Evolutionary conservation across 2,329 filamentous ascomycete species (phyloP), one percentile per base, ranked within the genome.

Genomic region (Diaporthe citri): DNA sequence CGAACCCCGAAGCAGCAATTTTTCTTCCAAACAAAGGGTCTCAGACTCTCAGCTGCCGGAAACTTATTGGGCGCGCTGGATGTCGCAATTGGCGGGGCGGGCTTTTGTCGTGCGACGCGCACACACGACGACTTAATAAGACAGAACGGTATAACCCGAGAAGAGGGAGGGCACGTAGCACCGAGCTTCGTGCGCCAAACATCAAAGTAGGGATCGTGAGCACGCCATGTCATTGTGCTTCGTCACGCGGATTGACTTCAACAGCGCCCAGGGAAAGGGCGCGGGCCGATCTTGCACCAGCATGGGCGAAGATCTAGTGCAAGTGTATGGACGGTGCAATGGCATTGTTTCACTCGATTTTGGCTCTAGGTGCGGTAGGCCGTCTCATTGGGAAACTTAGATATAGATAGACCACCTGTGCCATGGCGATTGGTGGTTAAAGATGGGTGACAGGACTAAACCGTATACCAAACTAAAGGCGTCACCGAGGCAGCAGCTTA

Each of bases 71-170:
- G 62, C 48, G 12, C 34, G 9, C 28, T 25, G 22, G 46, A 20
- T 20, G 34, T 55, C 46, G 46, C 64, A 39, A 69, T 52, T 28
- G 48, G n/a, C 48, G n/a, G 46, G 31, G 34, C 64, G 39, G 41
- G 17, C 20, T 46, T 15, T 55, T n/a, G 28, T 67, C 46, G 64
- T 67, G 64, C 46, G 46, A 67, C 64, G 36, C 64, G 22, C 46
- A n/a, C 64, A 41, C 64, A 69, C 17, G 34, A 41, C 48, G 48
- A 69, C 28, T 52, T 31, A 69, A 69, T 55, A 69, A 69, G 64
- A 69, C 64, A 69, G 46, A 48, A 20, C 17, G 48, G 64, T 69
- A 69, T 55, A 55, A 55, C 64, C 48, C 34, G 34, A 69, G 31
- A 55, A 17, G 46, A 31, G 41, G 4, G 22, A 43, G 39, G 25